These are phyloP conservation scores for Begonia fuchsioides DNA, from an alignment of 306 rosid species.

Conservation along the genomic window DNA sequence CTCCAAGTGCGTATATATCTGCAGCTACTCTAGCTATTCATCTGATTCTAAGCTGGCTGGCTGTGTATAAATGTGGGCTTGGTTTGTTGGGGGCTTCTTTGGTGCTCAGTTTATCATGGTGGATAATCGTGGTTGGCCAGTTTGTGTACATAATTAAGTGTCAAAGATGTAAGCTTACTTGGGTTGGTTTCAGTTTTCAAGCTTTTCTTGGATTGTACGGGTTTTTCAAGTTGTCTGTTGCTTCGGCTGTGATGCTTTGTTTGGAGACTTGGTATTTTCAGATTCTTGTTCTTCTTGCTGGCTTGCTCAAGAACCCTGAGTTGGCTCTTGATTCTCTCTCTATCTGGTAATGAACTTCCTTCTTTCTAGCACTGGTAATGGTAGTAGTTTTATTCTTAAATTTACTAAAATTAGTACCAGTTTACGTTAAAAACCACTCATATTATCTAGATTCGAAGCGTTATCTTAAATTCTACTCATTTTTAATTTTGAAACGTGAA, in stretches of 20 bases:
- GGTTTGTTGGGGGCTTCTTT: conserved; percentile 48
- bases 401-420: too few relatives aligned
- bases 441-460: too few relatives aligned
- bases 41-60: conserved; percentile 35
- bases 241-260: conserved; percentile 73
- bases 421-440: too few relatives aligned
- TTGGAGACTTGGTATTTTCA: conserved; percentile 69
- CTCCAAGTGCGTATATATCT: conserved; percentile 47
- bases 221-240: conserved; percentile 40
- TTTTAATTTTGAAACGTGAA: too few relatives aligned
- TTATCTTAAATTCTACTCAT: too few relatives aligned
- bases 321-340: conserved; percentile 48
- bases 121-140: conserved; percentile 55
- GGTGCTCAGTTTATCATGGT: conserved; percentile 61
- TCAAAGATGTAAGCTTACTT: conserved; percentile 18
- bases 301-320: conserved; percentile 45
- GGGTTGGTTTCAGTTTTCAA: conserved; percentile 34
- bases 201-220: conserved; percentile 39
- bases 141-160: conserved; percentile 24
- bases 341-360: conserved; percentile 29
- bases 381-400: too few relatives aligned
- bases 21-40: conserved; percentile 30
- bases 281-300: conserved; percentile 47
- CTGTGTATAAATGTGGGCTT: conserved; percentile 24
- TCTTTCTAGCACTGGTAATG: too few relatives aligned